Percentiles rank a stretch among this genome's conserved stretches.
Evolutionary conservation across 192 early-diverging fungal species (phyloP).

Genomic region (Podila epicladia): DNA sequence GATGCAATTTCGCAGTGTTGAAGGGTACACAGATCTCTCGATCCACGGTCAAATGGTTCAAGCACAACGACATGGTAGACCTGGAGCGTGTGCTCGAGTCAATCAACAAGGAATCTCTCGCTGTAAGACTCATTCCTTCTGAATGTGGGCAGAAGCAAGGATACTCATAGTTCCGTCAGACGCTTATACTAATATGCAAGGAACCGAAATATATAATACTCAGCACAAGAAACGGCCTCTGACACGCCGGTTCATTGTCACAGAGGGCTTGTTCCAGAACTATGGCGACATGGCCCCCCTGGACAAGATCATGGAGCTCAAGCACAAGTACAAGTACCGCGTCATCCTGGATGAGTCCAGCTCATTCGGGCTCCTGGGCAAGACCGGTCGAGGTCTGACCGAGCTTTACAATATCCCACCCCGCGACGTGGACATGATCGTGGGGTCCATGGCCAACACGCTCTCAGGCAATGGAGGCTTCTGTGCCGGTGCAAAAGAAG

Average conservation of each 20-base stretch:
- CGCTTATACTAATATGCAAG: too few relatives aligned
- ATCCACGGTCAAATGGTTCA: conserved; percentile 88
- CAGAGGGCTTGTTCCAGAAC: conserved; percentile 91
- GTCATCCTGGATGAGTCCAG: conserved; percentile 93
- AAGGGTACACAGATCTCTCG: conserved; percentile 93
- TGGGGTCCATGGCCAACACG: conserved; percentile 83
- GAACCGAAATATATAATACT: background rate
- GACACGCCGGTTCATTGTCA: conserved; percentile 93
- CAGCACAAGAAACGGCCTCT: conserved; percentile 79
- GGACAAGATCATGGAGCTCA: conserved; percentile 83
- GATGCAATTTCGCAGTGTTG: conserved; percentile 86
- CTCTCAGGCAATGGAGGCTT: conserved; percentile 91
- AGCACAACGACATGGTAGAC: conserved; percentile 98
- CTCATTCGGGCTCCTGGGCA: conserved; percentile 89
- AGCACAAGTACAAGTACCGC: conserved; percentile 96
- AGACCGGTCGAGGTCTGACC: conserved; percentile 87
- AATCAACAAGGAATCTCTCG: conserved; percentile 71
- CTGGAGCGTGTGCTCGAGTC: conserved; percentile 85
- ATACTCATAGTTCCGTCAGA: too few relatives aligned
- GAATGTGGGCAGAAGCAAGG: too few relatives aligned
- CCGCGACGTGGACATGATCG: conserved; percentile 87
- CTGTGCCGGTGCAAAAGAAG: conserved; percentile 86
- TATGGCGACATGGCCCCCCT: conserved; percentile 89
- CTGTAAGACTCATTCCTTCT: conserved; percentile 42
- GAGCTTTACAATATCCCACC: conserved; percentile 82